Percentiles rank a stretch among this genome's conserved stretches.
Conservation (phyloP, 106 monocot genomes). For the Acanthochlamys bracteata region DNA sequence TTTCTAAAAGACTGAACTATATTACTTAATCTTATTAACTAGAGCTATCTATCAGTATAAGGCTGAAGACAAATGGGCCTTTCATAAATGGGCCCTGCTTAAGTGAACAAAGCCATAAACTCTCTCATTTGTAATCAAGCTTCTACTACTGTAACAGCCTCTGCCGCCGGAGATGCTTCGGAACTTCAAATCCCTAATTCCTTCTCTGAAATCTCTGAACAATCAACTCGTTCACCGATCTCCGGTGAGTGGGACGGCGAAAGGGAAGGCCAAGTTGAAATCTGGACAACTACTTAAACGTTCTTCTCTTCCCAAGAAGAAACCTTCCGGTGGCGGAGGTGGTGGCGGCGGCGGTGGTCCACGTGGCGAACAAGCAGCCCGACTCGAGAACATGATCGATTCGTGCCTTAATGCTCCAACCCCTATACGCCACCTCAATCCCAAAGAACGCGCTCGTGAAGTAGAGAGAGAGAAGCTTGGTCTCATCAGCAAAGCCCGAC, state of each 20-base stretch:
- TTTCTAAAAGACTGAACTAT: too few relatives aligned
- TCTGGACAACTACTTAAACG: conserved; percentile 53
- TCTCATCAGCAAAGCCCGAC: conserved; percentile 64
- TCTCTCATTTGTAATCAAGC: too few relatives aligned
- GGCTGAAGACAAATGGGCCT: too few relatives aligned
- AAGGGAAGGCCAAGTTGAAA: conserved; percentile 96
- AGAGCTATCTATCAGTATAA: too few relatives aligned
- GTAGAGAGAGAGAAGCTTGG: conserved; percentile 80
- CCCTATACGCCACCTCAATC: conserved; percentile 49
- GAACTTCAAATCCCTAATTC: conserved; percentile 9
- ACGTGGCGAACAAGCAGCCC: conserved; percentile 28
- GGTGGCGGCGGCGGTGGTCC: not conserved
- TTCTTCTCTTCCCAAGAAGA: conserved; percentile 51
- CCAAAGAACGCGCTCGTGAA: conserved; percentile 64
- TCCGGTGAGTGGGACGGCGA: conserved; percentile 84
- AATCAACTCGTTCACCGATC: conserved; percentile 21
- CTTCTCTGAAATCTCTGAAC: conserved; percentile 1
- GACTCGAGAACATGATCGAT: conserved; percentile 31
- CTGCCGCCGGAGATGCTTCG: conserved; percentile 3
- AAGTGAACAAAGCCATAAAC: too few relatives aligned
- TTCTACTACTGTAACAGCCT: not conserved
- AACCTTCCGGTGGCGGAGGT: conserved; percentile 15
- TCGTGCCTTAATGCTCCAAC: conserved; percentile 69
- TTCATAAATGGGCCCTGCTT: too few relatives aligned
- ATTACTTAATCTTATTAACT: too few relatives aligned